Evolutionary conservation across 2,329 filamentous ascomycete genomes (phyloP).

Genomic region (Arachnomyces sp.): DNA sequence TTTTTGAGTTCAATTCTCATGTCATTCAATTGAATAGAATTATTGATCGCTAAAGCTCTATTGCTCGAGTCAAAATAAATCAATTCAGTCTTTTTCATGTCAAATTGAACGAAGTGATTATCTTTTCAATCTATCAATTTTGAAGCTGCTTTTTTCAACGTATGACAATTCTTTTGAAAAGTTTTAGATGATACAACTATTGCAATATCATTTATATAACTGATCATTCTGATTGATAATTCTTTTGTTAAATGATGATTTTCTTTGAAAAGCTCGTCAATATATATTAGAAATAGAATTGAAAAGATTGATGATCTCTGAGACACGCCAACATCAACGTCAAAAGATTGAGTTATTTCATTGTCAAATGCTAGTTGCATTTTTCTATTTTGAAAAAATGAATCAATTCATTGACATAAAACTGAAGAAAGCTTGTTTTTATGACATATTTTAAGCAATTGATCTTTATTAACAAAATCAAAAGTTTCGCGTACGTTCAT

Average conservation of each 20-base stretch:
- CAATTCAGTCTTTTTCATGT: slow-evolving; percentile 4
- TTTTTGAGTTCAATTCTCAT: slow-evolving; percentile 1
- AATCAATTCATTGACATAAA: background rate
- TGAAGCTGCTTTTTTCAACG: background rate
- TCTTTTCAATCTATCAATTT: background rate
- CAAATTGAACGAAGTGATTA: slow-evolving; percentile 1
- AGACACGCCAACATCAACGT: background rate
- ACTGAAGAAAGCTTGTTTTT: background rate
- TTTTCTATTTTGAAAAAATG: background rate
- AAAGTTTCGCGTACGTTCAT: background rate
- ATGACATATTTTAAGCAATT: background rate
- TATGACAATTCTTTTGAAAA: slow-evolving; percentile 1
- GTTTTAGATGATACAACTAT: background rate
- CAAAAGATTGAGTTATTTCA: background rate
- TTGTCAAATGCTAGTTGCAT: background rate
- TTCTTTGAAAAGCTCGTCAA: no score
- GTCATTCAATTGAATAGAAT: background rate
- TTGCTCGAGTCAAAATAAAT: slow-evolving; percentile 1
- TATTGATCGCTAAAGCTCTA: no score
- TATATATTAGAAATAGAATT: no score
- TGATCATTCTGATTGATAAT: background rate
- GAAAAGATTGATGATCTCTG: background rate
- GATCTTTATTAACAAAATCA: background rate
- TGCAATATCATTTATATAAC: slow-evolving; percentile 5
- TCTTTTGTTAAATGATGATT: no score